A percentile compares a stretch with the other conserved stretches of the same genome.
phyloP scores from a whole-genome alignment of 1,284 basidiomycete species.

The Trichosporon asahii region DNA sequence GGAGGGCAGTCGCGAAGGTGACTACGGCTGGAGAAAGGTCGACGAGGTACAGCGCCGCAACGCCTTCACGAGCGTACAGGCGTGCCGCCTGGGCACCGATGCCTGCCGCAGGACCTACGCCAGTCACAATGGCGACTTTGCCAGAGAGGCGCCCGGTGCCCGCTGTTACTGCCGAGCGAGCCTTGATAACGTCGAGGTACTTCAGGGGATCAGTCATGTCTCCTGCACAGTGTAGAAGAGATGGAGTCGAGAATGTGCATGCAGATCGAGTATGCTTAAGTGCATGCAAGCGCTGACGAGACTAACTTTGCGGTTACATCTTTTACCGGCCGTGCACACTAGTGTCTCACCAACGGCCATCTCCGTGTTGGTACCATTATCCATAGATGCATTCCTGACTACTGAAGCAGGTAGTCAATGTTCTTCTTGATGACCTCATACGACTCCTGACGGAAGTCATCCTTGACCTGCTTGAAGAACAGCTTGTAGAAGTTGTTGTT shows the following conservation, averaged over 20 bases:
- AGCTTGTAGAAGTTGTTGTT: slow-evolving; percentile 15
- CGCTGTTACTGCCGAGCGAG: slow-evolving; percentile 14
- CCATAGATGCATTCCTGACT: neutral
- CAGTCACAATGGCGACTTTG: slow-evolving; percentile 89
- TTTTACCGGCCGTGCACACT: too few species aligned
- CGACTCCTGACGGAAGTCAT: slow-evolving; percentile 13
- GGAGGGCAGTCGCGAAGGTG: slow-evolving; percentile 66
- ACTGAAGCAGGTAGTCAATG: too few species aligned
- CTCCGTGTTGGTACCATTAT: neutral
- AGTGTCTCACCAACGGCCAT: neutral
- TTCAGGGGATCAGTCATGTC: neutral
- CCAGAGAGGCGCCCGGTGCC: slow-evolving; percentile 62
- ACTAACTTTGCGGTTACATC: too few species aligned
- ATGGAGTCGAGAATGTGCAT: too few species aligned
- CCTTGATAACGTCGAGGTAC: slow-evolving; percentile 12
- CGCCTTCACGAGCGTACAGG: slow-evolving; percentile 57
- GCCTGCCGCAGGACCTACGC: slow-evolving; percentile 76
- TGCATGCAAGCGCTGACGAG: too few species aligned
- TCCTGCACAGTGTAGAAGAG: too few species aligned
- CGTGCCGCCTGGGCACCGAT: slow-evolving; percentile 58
- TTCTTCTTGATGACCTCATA: neutral
- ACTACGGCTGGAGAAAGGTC: slow-evolving; percentile 71
- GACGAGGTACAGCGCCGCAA: slow-evolving; percentile 75
- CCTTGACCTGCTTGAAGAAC: slow-evolving; percentile 10
- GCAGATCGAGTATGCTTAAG: too few species aligned